Conservation (phyloP, 257 asterid genomes). For the Mentha longifolia region DNA sequence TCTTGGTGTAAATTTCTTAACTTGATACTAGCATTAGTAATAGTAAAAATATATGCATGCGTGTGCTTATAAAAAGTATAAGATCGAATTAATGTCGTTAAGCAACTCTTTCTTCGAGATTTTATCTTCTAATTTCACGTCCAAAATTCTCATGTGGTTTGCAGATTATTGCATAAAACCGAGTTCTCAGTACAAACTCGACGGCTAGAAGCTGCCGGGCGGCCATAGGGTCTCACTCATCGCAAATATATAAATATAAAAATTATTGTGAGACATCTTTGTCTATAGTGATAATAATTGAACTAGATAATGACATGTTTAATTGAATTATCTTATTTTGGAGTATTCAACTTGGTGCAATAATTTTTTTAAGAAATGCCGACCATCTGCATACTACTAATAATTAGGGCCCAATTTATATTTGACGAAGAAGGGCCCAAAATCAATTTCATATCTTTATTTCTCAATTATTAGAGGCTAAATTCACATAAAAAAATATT, state of each 20-base stretch:
- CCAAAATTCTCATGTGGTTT: background rate
- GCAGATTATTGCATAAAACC: background rate
- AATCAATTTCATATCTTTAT: background rate
- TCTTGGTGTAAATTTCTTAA: too few species aligned
- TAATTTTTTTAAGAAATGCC: background rate
- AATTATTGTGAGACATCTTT: background rate
- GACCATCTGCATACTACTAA: background rate
- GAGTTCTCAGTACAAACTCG: too few species aligned
- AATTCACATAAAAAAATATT: background rate
- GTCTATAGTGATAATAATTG: slow-evolving; percentile 2
- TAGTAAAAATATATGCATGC: too few species aligned
- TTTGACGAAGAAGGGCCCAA: background rate
- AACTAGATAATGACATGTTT: background rate
- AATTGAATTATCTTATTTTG: background rate
- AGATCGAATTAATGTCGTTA: too few species aligned
- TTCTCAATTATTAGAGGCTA: background rate
- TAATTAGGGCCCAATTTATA: background rate
- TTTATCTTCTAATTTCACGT: background rate
- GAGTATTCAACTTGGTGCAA: background rate
- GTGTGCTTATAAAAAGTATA: too few species aligned
- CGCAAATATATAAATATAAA: too few species aligned
- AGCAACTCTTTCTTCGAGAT: background rate
- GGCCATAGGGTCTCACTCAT: too few species aligned
- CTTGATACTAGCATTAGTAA: too few species aligned
- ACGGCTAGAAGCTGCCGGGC: too few species aligned